Base-by-base conservation (phyloP, 495 filamentous ascomycete genomes). In the Aspergillus olivimuriae region DNA sequence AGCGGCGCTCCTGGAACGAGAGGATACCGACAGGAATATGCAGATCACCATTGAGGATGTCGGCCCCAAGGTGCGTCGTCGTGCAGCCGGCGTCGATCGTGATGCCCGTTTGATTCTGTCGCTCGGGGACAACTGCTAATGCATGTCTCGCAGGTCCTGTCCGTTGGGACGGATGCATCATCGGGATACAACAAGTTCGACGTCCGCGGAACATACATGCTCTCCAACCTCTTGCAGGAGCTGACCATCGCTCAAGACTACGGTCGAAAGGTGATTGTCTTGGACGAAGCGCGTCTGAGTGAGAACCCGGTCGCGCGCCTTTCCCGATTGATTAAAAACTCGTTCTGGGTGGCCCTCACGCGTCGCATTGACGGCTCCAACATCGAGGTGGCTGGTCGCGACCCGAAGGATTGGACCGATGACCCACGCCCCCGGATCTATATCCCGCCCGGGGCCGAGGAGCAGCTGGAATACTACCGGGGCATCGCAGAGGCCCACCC, bases 31-130 rank as follows among this genome's bases (percentile, higher is more conserved):
- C 62, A 68, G 73, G 15, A 94, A 97, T 59, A 82, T 82, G 69
- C 88, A 96, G 62, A 98, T 98, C 57, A 97, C 92, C 4, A 94
- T 97, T 52, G 91, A 97, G 58, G 92, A 97, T 68, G 67, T 73
- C 44, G 92, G 92, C 10, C 92, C 92, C 15, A 98, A 98, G 81
- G 89, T 91, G 41, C 33, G n/a, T 38, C 41, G 15, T 15, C 4
- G 1, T n/a, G n/a, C n/a, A n/a, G n/a, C n/a, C n/a, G n/a, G n/a
- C n/a, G n/a, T n/a, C n/a, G n/a, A n/a, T n/a, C n/a, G n/a, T n/a
- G n/a, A n/a, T n/a, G n/a, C n/a, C n/a, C n/a, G 9, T 11, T 17
- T 7, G 6, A 8, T 30, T 2, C 16, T 34, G 3, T n/a, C 22
- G 11, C 4, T 11, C 10, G 11, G 11, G 4, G 21, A 31, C 28